A percentile compares a stretch with the other conserved stretches of the same genome.
phyloP scores from a whole-genome alignment of 2,329 filamentous ascomycete genomes.

The Plenodomus lindquistii region DNA sequence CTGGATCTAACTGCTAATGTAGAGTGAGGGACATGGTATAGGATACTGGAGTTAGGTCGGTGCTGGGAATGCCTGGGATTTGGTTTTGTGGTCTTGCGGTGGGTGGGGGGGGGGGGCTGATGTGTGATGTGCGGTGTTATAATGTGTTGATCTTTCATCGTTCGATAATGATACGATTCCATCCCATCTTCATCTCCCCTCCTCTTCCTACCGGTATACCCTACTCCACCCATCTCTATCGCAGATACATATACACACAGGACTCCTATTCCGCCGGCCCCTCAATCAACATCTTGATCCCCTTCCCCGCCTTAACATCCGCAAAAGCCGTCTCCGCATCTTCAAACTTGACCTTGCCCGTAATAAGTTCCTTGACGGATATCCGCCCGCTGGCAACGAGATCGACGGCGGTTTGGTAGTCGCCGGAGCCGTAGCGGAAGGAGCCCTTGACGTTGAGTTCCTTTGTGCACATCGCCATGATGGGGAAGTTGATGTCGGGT shows the following conservation, averaged over 20 bases:
- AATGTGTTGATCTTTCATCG: too few relatives aligned
- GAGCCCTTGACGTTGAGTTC: slow-evolving; percentile 85
- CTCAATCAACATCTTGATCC: slow-evolving; percentile 66
- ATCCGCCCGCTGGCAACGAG: slow-evolving; percentile 74
- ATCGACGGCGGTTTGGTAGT: slow-evolving; percentile 82
- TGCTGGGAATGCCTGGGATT: too few relatives aligned
- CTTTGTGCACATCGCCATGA: slow-evolving; percentile 86
- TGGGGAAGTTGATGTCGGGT: slow-evolving; percentile 85
- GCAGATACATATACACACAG: neutral
- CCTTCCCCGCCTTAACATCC: slow-evolving; percentile 82
- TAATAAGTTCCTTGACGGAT: slow-evolving; percentile 76
- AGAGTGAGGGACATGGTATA: too few relatives aligned
- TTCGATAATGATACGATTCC: too few relatives aligned
- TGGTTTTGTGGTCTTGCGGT: too few relatives aligned
- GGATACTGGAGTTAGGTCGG: too few relatives aligned
- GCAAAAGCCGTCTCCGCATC: slow-evolving; percentile 85
- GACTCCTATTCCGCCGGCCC: slow-evolving; percentile 41
- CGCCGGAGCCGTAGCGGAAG: slow-evolving; percentile 86
- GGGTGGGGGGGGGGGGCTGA: too few relatives aligned
- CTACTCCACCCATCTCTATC: neutral
- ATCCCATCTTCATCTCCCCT: neutral
- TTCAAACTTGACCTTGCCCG: slow-evolving; percentile 74
- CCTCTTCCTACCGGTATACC: neutral
- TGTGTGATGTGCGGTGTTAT: too few relatives aligned
- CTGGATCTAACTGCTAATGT: too few relatives aligned